Evolutionary conservation across 1,139 yeast species (phyloP).

Genomic region (Wickerhamomyces sp.): DNA sequence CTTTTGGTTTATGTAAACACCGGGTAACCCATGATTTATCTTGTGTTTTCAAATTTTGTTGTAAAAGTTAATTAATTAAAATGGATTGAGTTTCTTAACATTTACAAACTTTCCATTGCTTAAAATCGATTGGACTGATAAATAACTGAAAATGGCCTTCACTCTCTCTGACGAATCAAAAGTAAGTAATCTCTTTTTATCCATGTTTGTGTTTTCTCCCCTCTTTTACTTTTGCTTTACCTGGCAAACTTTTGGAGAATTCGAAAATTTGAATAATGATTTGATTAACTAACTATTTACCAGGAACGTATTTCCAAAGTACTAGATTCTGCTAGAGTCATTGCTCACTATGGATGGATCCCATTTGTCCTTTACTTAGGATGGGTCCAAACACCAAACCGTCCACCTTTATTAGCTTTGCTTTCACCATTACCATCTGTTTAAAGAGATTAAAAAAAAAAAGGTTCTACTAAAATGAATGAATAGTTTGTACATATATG

Average conservation of each 20-base stretch:
- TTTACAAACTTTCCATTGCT: too few relatives aligned
- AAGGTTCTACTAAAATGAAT: too few relatives aligned
- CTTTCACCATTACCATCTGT: conserved; percentile 63
- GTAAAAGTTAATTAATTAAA: too few relatives aligned
- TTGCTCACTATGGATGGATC: conserved; percentile 94
- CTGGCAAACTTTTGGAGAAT: too few relatives aligned
- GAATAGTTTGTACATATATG: not conserved
- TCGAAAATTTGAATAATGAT: too few relatives aligned
- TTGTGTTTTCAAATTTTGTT: too few relatives aligned
- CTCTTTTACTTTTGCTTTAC: not conserved
- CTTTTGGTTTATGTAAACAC: too few relatives aligned
- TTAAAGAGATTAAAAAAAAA: too few relatives aligned
- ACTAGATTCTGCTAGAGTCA: conserved; percentile 77
- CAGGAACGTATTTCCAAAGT: conserved; percentile 84
- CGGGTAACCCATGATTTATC: too few relatives aligned
- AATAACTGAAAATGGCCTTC: conserved; percentile 35
- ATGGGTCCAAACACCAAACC: conserved; percentile 81
- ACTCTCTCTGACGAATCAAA: conserved; percentile 44
- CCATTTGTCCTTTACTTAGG: conserved; percentile 93
- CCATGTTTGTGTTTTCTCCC: not conserved
- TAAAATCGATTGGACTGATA: too few relatives aligned
- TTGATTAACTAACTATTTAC: conserved; percentile 2
- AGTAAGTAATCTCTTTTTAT: conserved; percentile 23
- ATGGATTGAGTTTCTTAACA: not conserved
- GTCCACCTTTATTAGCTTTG: conserved; percentile 70